Percentiles rank a stretch among this genome's conserved stretches.
phyloP scores from a whole-genome alignment of 495 filamentous ascomycete species.

The Penicillium cosmopolitanum region DNA sequence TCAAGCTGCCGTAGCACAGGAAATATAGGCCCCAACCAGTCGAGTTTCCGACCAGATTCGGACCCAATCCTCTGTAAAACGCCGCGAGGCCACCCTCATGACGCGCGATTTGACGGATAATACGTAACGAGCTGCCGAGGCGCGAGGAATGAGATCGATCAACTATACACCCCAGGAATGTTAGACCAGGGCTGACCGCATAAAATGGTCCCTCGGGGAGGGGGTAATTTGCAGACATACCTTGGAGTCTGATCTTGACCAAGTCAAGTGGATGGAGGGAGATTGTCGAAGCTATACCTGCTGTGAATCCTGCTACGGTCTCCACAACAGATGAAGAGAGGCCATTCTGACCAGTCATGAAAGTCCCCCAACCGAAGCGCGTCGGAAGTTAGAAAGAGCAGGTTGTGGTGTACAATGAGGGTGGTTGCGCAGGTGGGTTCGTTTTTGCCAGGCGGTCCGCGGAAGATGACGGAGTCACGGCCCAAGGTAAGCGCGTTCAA shows the following conservation, averaged over 20 bases:
- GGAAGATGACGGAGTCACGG: background rate
- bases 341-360: constrained; percentile 53
- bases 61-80: constrained; percentile 86
- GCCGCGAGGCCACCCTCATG: constrained; percentile 64
- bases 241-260: constrained; percentile 93
- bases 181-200: background rate
- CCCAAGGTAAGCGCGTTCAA: background rate
- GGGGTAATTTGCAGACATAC: constrained; percentile 43
- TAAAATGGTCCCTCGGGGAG: background rate
- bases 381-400: background rate
- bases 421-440: background rate
- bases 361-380: constrained; percentile 20
- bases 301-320: constrained; percentile 85
- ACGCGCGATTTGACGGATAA: constrained; percentile 56
- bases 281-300: constrained; percentile 83
- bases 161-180: constrained; percentile 30
- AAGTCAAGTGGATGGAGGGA: constrained; percentile 78
- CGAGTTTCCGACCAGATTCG: constrained; percentile 90
- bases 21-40: constrained; percentile 94
- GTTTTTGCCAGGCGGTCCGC: constrained; percentile 11
- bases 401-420: background rate
- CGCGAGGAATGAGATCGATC: constrained; percentile 46
- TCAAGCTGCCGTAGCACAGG: constrained; percentile 65
- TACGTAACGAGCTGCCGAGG: constrained; percentile 56
- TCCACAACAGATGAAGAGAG: constrained; percentile 82